Conservation (phyloP, 495 filamentous ascomycete species). For the Corynascus novoguineensis region DNA sequence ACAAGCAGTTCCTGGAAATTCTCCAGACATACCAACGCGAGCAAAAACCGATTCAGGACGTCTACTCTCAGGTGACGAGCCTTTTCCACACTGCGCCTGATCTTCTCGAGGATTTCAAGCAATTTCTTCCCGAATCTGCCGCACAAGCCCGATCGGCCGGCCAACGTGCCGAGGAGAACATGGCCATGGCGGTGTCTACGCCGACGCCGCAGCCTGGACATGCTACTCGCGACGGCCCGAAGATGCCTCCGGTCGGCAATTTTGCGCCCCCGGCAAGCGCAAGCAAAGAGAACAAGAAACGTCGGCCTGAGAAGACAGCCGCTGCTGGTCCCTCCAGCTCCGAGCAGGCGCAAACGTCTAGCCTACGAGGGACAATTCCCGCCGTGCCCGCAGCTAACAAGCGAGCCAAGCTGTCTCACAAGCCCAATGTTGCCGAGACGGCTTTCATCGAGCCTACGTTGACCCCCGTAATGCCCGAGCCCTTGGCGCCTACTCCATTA, state of each 20-base stretch:
- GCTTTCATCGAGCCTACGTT: conserved; percentile 79
- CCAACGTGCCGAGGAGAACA: conserved; percentile 49
- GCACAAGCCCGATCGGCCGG: conserved; percentile 74
- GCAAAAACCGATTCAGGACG: conserved; percentile 96
- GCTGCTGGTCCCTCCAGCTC: conserved; percentile 22
- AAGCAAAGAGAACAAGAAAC: conserved; percentile 74
- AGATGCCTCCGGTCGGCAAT: conserved; percentile 90
- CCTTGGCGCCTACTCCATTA: conserved; percentile 67
- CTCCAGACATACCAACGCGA: conserved; percentile 98
- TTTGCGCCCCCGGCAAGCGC: conserved; percentile 80
- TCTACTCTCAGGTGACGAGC: conserved; percentile 94
- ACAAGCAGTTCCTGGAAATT: conserved; percentile 98
- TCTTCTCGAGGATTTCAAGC: conserved; percentile 96
- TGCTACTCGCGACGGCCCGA: conserved; percentile 46
- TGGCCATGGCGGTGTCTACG: conserved; percentile 51
- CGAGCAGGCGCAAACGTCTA: conserved; percentile 33
- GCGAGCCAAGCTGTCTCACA: conserved; percentile 59
- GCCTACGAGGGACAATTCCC: conserved; percentile 31
- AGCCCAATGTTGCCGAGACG: conserved; percentile 53
- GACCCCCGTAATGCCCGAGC: conserved; percentile 78
- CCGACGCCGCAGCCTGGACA: conserved; percentile 47
- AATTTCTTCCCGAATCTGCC: conserved; percentile 95
- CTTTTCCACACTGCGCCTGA: conserved; percentile 94
- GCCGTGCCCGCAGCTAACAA: conserved; percentile 40
- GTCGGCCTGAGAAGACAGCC: conserved; percentile 41